Evolutionary conservation across 2,329 filamentous ascomycete species (phyloP), one percentile per base, ranked within the genome.

Genomic region (Curvularia verruculosa): DNA sequence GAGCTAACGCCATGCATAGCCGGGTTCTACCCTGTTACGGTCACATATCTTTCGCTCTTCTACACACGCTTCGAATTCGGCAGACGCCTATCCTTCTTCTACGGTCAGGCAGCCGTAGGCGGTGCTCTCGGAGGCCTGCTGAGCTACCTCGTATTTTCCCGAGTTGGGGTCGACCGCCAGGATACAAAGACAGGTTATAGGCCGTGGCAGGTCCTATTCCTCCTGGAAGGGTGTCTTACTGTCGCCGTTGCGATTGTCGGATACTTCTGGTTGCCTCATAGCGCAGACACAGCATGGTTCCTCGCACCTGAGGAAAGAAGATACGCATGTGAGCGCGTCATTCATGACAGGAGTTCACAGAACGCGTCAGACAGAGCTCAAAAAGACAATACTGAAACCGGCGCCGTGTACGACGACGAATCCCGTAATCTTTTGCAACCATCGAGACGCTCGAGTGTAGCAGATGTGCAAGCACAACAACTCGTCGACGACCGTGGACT

Each of bases 51-150:
- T 26, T 83, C 82, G 18, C 75, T 84, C 49, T 86, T 85, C 68
- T 86, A 86, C 64, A 83, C 82, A 4, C 80, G 82, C 43, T 85
- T 80, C 69, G 84, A 86, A 60, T 84, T 86, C 56, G 84, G 79
- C 3, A 77, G 78, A 15, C 78, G 84, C 1, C 70, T 86, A 18
- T 83, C 79, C 3, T 70, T 85, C 39, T 86, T 86, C 65, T 86
- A 84, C 60, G 83, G 84, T 7, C 83, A 85, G 68, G 82, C 81
- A 54, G 83, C 83, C 1, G 77, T 86, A 7, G 83, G 84, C 3
- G 83, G 82, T 6, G 84, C 83, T 0, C 76, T 87, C 31, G 83
- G 83, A n/a, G 84, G 84, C 1, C 64, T 84, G 3, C 71, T 86
- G 34, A 81, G 80, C 50, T 84, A 79, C 66, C 64, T 77, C 1